phyloP scores from a whole-genome alignment of 169 alveolate genomes.

The Cryptosporidium sp. region DNA sequence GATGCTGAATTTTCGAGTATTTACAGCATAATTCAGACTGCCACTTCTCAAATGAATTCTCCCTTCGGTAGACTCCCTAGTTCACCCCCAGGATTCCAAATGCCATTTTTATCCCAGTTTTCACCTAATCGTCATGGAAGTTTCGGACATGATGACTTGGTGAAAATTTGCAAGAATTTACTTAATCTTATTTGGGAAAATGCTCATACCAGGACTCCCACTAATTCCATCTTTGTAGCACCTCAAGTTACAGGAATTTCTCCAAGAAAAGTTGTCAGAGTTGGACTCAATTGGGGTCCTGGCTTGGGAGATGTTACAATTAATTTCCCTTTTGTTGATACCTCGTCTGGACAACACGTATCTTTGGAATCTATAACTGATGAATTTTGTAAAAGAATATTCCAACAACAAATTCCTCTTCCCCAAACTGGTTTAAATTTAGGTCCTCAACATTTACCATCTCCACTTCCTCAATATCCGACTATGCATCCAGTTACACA shows the following conservation, averaged over 20 bases:
- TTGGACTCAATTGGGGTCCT: constrained; percentile 1
- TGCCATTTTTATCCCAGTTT: background rate
- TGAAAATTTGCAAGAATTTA: background rate
- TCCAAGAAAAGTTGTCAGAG: background rate
- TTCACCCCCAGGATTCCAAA: background rate
- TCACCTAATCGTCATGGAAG: background rate
- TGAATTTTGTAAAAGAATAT: background rate
- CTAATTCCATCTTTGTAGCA: background rate
- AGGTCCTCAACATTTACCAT: no score
- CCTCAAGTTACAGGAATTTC: constrained; percentile 3
- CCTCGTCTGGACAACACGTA: background rate
- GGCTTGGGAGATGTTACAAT: background rate
- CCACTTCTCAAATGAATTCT: background rate
- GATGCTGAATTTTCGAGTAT: background rate
- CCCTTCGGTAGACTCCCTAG: constrained; percentile 8
- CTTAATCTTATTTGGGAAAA: background rate
- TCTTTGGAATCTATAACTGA: background rate
- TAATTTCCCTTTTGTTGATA: constrained; percentile 27
- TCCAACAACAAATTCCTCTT: background rate
- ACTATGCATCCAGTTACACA: background rate
- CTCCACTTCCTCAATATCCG: constrained; percentile 19
- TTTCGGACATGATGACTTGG: no score
- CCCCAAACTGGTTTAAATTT: background rate
- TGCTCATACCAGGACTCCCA: background rate
- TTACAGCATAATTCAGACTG: background rate